These are phyloP conservation scores for Fusarium verrucosum DNA, from an alignment of 2,329 filamentous ascomycete genomes.

Conservation along the genomic window DNA sequence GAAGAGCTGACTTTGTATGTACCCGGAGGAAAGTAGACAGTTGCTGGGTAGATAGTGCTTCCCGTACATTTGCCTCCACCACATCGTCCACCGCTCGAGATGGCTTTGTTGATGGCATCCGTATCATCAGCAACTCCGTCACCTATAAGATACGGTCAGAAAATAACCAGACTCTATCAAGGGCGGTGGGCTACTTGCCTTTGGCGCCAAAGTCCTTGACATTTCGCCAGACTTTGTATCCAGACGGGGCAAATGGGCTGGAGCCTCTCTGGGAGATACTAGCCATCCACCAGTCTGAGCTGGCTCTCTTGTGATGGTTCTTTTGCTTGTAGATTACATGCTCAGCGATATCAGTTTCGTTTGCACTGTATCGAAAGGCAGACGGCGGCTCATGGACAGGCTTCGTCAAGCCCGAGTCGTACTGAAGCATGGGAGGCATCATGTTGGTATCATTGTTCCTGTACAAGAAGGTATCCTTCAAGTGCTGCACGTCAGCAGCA, in stretches of 20 bases:
- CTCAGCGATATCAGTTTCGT: background rate
- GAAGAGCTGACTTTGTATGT: constrained; percentile 66
- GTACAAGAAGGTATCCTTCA: background rate
- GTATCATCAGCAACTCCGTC: constrained; percentile 59
- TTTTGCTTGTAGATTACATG: background rate
- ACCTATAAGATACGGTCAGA: background rate
- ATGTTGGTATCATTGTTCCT: background rate
- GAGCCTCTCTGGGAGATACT: background rate
- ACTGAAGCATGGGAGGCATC: background rate
- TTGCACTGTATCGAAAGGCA: background rate
- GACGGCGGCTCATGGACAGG: background rate
- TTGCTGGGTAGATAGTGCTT: constrained; percentile 43
- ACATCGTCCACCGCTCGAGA: constrained; percentile 51
- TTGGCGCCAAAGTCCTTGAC: constrained; percentile 53
- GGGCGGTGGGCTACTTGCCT: background rate
- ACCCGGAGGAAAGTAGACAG: constrained; percentile 52
- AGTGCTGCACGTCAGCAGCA: background rate
- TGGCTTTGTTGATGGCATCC: constrained; percentile 61
- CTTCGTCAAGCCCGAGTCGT: background rate
- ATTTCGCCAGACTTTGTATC: constrained; percentile 44
- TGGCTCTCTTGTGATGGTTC: background rate
- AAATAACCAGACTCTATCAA: background rate
- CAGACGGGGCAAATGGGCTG: background rate
- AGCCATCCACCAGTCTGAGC: background rate
- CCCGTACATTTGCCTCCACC: constrained; percentile 41